Conservation (phyloP, 352 stramenopile genomes). For the Aphanomyces euteiches region DNA sequence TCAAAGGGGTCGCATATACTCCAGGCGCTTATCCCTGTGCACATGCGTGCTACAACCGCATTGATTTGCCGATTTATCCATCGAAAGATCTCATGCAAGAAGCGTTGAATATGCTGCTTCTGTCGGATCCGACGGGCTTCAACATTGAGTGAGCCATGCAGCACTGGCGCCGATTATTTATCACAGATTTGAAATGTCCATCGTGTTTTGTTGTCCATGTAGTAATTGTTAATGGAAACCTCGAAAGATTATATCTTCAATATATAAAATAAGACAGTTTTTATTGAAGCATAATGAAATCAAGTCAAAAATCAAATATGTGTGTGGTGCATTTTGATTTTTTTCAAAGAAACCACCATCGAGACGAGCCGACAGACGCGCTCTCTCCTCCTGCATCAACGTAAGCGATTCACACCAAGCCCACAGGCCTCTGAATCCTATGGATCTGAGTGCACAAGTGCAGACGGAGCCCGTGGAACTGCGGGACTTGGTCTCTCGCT, state of each 20-base stretch:
- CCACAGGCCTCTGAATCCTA: background rate
- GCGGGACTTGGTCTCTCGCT: conserved; percentile 65
- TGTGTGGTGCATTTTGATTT: conserved; percentile 22
- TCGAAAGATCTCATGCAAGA: conserved; percentile 90
- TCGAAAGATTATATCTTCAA: background rate
- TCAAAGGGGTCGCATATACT: conserved; percentile 57
- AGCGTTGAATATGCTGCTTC: conserved; percentile 93
- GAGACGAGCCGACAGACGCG: background rate
- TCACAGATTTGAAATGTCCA: background rate
- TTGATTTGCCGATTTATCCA: conserved; percentile 76
- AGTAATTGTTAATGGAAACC: conserved; percentile 1
- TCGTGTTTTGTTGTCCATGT: background rate
- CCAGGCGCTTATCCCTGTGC: conserved; percentile 67
- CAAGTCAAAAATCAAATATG: background rate
- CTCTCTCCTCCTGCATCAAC: background rate
- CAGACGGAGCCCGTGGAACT: conserved; percentile 16
- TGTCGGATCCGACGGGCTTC: conserved; percentile 96
- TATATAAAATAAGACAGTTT: conserved; percentile 5
- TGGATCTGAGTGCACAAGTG: background rate
- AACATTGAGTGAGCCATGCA: conserved; percentile 56
- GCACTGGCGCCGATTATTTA: conserved; percentile 3
- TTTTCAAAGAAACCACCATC: conserved; percentile 8
- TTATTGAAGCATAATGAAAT: background rate
- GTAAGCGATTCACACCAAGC: background rate
- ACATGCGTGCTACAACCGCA: conserved; percentile 84